Evolutionary conservation across 768 basidiomycete genomes (phyloP).

Genomic region (Lactarius akahatsu): DNA sequence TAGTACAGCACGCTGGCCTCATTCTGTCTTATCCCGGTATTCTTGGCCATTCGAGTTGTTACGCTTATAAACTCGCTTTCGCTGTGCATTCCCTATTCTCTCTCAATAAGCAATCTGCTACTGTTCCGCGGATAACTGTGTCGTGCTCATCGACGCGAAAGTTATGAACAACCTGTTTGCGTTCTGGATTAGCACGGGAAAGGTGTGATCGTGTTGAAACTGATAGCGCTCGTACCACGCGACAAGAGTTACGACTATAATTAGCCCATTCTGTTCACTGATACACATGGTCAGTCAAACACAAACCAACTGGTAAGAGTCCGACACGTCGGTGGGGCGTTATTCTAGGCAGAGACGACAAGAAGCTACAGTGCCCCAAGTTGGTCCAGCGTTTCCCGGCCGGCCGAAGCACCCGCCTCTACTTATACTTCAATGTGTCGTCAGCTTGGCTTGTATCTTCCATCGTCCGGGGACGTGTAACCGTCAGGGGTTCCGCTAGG

Average conservation of each 20-base stretch:
- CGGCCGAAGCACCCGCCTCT: too few relatives aligned
- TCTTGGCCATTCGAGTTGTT: background rate
- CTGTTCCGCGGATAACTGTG: background rate
- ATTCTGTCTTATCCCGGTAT: background rate
- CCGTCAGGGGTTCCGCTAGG: background rate
- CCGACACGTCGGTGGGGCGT: too few relatives aligned
- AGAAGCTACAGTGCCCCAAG: too few relatives aligned
- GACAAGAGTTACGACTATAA: too few relatives aligned
- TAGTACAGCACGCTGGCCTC: background rate
- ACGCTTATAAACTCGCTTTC: background rate
- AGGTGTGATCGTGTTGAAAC: background rate
- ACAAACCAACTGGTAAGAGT: too few relatives aligned
- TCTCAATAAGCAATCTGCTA: background rate
- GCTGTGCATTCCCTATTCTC: background rate
- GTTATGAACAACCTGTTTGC: background rate
- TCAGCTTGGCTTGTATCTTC: too few relatives aligned
- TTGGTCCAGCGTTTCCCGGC: too few relatives aligned
- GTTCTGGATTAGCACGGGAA: background rate
- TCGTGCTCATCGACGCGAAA: background rate
- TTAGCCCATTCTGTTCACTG: too few relatives aligned
- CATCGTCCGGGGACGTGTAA: background rate
- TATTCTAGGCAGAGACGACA: too few relatives aligned
- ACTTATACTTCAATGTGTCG: too few relatives aligned
- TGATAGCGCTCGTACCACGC: too few relatives aligned
- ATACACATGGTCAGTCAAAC: too few relatives aligned